Evolutionary conservation across 2,329 filamentous ascomycete species (phyloP).

Genomic region (Colletotrichum scovillei): DNA sequence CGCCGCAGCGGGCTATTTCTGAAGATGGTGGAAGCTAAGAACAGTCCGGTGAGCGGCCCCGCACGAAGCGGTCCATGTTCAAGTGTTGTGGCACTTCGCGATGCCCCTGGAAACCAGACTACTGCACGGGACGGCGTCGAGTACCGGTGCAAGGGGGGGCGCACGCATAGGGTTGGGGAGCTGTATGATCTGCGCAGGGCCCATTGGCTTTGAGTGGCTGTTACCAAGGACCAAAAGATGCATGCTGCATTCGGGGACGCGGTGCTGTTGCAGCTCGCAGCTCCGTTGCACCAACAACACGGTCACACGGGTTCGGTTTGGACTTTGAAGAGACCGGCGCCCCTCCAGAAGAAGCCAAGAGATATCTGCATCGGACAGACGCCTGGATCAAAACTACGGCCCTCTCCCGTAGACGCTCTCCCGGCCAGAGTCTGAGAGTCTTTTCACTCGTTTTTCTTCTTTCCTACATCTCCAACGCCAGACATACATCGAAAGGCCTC

Average conservation of each 20-base stretch:
- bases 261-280: conserved; percentile 1
- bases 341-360: conserved; percentile 9
- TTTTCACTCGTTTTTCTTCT: neutral
- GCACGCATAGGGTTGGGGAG: neutral
- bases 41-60: conserved; percentile 1
- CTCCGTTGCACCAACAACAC: neutral
- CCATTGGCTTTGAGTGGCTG: neutral
- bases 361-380: neutral
- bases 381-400: conserved; percentile 5
- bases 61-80: neutral
- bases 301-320: neutral
- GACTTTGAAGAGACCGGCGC: neutral
- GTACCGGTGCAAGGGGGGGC: conserved; percentile 14
- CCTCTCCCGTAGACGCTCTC: neutral
- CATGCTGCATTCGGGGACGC: neutral
- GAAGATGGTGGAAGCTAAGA: neutral
- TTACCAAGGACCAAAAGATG: neutral
- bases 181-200: conserved; percentile 27
- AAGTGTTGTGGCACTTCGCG: neutral
- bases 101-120: conserved; percentile 21
- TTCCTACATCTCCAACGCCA: neutral
- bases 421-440: neutral
- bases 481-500: neutral
- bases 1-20: neutral
- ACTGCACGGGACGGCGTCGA: conserved; percentile 9